Evolutionary conservation across 2,329 filamentous ascomycete species (phyloP).

Genomic region (Alternaria postmessia): DNA sequence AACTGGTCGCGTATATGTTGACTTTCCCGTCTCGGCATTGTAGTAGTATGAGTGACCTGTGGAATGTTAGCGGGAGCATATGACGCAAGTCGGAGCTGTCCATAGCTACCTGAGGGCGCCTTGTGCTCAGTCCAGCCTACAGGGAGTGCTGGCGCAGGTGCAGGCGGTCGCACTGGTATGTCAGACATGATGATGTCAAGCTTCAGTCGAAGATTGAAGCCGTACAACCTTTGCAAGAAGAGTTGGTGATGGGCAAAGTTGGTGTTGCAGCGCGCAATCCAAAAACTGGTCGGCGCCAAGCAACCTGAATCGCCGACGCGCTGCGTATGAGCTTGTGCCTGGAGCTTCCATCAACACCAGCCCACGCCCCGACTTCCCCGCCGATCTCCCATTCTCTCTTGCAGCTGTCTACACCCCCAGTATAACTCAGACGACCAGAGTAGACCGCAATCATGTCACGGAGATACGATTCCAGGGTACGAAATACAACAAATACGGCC

Average conservation of each 20-base stretch:
- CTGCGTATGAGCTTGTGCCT: conserved; percentile 47
- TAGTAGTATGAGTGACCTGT: conserved; percentile 87
- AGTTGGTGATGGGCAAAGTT: conserved; percentile 8
- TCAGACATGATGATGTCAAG: conserved; percentile 33
- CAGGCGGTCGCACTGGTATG: conserved; percentile 42
- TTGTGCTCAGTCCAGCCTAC: conserved; percentile 93
- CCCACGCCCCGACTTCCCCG: conserved; percentile 34
- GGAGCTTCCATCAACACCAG: conserved; percentile 46
- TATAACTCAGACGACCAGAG: conserved; percentile 4
- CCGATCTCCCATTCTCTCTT: conserved; percentile 26
- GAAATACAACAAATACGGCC: conserved; percentile 44
- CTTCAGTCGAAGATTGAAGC: not conserved
- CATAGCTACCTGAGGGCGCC: conserved; percentile 71
- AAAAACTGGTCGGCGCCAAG: conserved; percentile 45
- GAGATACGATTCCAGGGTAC: conserved; percentile 95
- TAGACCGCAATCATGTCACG: conserved; percentile 75
- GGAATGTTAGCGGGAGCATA: conserved; percentile 23
- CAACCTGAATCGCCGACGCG: conserved; percentile 40
- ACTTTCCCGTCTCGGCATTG: conserved; percentile 80
- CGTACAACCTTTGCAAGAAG: not conserved
- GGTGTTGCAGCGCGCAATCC: conserved; percentile 26
- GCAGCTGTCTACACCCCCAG: conserved; percentile 15
- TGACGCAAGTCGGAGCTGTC: conserved; percentile 25
- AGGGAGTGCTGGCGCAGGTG: conserved; percentile 66
- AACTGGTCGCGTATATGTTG: conserved; percentile 80